A percentile compares a stretch with the other conserved stretches of the same genome.
These are phyloP conservation scores for Tolypocladium sp. DNA, from an alignment of 2,329 filamentous ascomycete species.

Conservation along the genomic window DNA sequence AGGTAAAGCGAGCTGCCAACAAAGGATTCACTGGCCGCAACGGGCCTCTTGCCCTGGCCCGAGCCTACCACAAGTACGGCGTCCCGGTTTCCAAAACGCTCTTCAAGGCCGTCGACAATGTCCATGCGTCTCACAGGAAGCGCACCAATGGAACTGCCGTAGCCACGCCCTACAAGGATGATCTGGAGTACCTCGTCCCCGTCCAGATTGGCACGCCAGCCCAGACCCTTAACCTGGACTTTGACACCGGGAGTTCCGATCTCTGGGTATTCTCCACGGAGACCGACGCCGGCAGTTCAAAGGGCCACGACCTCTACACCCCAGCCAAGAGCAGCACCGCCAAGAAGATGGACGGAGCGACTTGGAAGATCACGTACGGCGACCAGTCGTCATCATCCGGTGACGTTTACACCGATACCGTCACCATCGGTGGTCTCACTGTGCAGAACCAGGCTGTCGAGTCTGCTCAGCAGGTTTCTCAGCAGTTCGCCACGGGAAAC, in stretches of 20 bases:
- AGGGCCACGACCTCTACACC: constrained; percentile 30
- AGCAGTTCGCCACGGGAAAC: constrained; percentile 24
- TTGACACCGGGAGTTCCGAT: constrained; percentile 38
- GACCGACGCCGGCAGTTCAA: constrained; percentile 22
- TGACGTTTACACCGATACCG: constrained; percentile 32
- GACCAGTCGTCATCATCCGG: constrained; percentile 32
- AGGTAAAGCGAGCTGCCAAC: constrained; percentile 1
- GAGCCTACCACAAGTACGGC: constrained; percentile 27
- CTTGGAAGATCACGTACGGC: constrained; percentile 33
- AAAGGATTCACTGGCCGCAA: not conserved
- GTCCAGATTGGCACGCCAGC: constrained; percentile 33
- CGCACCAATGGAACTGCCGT: not conserved
- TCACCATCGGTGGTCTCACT: constrained; percentile 30
- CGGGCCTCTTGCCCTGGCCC: constrained; percentile 5
- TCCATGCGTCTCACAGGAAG: constrained; percentile 1
- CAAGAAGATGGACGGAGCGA: constrained; percentile 22
- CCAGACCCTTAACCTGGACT: constrained; percentile 32
- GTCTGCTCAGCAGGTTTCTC: constrained; percentile 28
- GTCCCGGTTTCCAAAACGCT: constrained; percentile 21
- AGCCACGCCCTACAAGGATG: constrained; percentile 8
- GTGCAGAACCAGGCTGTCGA: constrained; percentile 33
- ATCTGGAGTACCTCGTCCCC: constrained; percentile 28
- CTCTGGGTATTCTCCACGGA: constrained; percentile 39
- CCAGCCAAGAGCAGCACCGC: constrained; percentile 29
- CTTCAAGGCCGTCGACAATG: constrained; percentile 12